phyloP scores from a whole-genome alignment of 2,329 filamentous ascomycete genomes.

The Zopfia rhizophila region DNA sequence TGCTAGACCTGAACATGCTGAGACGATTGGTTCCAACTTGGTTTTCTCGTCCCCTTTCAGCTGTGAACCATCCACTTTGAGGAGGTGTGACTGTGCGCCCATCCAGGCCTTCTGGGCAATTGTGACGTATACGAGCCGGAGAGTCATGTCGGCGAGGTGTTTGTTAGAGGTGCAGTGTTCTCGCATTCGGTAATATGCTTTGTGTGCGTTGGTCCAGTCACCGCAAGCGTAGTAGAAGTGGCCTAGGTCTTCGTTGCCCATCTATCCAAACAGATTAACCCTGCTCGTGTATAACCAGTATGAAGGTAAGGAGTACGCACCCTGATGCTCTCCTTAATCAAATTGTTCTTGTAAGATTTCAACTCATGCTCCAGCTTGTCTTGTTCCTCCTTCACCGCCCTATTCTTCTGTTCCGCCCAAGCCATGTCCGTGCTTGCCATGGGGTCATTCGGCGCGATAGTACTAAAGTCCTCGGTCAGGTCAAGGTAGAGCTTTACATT shows the following conservation, averaged over 20 bases:
- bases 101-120: constrained; percentile 83
- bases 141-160: constrained; percentile 84
- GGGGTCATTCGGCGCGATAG: constrained; percentile 72
- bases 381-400: constrained; percentile 74
- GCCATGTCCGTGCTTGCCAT: constrained; percentile 73
- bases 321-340: constrained; percentile 96
- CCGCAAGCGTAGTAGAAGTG: constrained; percentile 83
- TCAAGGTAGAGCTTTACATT: constrained; percentile 78
- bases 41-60: constrained; percentile 67
- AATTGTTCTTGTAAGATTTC: constrained; percentile 93
- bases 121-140: constrained; percentile 79
- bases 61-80: constrained; percentile 64
- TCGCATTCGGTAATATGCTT: constrained; percentile 86
- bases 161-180: constrained; percentile 86
- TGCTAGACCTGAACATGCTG: constrained; percentile 69
- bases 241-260: constrained; percentile 93
- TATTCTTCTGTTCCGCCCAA: constrained; percentile 79
- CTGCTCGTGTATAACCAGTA: neutral
- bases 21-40: constrained; percentile 73
- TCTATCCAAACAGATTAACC: constrained; percentile 62
- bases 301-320: constrained; percentile 60
- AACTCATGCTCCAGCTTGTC: constrained; percentile 84
- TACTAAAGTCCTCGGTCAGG: constrained; percentile 72
- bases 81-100: constrained; percentile 70
- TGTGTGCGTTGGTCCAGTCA: constrained; percentile 75